Conservation (phyloP, 2,329 filamentous ascomycete genomes). For the Bimuria novae-zelandiae region DNA sequence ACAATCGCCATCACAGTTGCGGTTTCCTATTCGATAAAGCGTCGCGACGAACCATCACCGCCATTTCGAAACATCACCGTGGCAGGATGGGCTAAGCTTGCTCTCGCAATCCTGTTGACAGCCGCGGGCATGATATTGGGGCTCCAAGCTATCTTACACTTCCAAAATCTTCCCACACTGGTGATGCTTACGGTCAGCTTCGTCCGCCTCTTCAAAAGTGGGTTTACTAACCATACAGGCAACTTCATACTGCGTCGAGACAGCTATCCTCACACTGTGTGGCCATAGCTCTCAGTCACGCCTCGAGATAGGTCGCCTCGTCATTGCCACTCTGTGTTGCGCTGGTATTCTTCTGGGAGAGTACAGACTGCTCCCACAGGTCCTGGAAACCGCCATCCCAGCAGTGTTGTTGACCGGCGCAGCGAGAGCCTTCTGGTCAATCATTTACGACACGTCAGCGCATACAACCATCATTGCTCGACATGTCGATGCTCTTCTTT, state of each 20-base stretch:
- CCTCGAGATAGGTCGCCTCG: slow-evolving; percentile 18
- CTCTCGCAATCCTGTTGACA: slow-evolving; percentile 4
- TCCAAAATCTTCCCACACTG: slow-evolving; percentile 35
- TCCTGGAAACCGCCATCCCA: slow-evolving; percentile 25
- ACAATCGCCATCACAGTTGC: neutral
- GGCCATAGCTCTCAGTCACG: slow-evolving; percentile 11
- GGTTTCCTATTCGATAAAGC: neutral
- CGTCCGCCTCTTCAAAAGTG: neutral
- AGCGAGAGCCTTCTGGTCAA: slow-evolving; percentile 20
- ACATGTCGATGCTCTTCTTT: slow-evolving; percentile 12
- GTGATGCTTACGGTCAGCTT: slow-evolving; percentile 38
- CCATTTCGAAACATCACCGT: neutral
- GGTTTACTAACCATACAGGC: slow-evolving; percentile 17
- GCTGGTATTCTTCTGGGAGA: slow-evolving; percentile 29
- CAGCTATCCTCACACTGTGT: slow-evolving; percentile 13
- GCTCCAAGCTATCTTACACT: slow-evolving; percentile 37
- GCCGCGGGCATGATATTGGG: slow-evolving; percentile 29
- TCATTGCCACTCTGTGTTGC: slow-evolving; percentile 20
- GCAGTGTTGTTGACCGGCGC: slow-evolving; percentile 28
- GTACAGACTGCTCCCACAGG: slow-evolving; percentile 30
- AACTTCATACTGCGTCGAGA: slow-evolving; percentile 22
- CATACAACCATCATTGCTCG: slow-evolving; percentile 1
- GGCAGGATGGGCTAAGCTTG: neutral
- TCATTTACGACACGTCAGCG: slow-evolving; percentile 13
- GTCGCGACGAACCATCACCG: neutral